Evolutionary conservation across 768 basidiomycete genomes (phyloP).

Genomic region (Lactarius akahatsu): DNA sequence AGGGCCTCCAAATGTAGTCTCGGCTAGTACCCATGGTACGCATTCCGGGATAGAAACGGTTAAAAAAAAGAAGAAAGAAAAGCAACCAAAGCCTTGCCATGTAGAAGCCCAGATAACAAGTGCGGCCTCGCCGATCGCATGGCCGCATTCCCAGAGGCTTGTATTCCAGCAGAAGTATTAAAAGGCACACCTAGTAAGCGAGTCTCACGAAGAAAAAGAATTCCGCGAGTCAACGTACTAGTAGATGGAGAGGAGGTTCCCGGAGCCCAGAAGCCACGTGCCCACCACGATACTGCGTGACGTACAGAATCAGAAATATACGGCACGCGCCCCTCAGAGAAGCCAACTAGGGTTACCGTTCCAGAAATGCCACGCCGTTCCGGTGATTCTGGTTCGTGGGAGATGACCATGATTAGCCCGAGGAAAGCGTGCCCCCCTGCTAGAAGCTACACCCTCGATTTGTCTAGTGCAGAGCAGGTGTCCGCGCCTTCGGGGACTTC

Average conservation of each 20-base stretch:
- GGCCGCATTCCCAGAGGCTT: neutral
- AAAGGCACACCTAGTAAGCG: neutral
- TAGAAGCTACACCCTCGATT: neutral
- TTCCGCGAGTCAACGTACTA: neutral
- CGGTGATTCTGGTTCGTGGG: neutral
- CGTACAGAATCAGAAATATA: neutral
- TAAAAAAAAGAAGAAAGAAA: neutral
- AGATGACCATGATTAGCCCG: neutral
- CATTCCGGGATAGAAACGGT: too few relatives aligned
- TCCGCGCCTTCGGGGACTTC: neutral
- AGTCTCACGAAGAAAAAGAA: neutral
- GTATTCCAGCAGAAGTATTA: neutral
- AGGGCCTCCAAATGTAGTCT: too few relatives aligned
- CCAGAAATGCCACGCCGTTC: neutral
- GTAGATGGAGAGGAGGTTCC: neutral
- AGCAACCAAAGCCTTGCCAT: neutral
- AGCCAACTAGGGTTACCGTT: neutral
- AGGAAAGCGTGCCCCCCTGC: neutral
- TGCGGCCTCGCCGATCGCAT: neutral
- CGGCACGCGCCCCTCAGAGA: neutral
- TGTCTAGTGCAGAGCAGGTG: neutral
- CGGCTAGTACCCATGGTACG: too few relatives aligned
- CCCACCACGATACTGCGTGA: neutral
- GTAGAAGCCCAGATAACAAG: neutral
- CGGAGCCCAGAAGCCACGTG: neutral